A percentile compares a stretch with the other conserved stretches of the same genome.
phyloP scores from a whole-genome alignment of 73 alveolate genomes.

The Effrenium voratum region DNA sequence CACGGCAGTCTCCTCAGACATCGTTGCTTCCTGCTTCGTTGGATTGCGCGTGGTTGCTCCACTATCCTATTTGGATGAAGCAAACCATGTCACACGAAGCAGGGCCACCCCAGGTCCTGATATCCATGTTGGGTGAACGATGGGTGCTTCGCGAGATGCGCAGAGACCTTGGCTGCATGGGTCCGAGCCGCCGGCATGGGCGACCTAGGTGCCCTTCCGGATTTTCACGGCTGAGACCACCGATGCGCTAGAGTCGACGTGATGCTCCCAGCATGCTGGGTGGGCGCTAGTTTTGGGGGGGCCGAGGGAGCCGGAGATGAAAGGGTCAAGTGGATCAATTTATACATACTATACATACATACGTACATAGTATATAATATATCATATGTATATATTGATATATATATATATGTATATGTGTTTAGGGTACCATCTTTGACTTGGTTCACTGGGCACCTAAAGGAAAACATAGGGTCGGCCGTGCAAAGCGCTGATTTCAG shows the following conservation, averaged over 20 bases:
- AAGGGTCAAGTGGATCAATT: no score
- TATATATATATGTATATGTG: no score
- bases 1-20: neutral
- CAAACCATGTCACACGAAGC: neutral
- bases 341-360: no score
- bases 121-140: neutral
- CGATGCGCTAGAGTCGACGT: constrained; percentile 82
- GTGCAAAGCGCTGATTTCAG: no score
- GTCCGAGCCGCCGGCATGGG: neutral
- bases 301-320: no score
- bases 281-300: no score
- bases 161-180: neutral
- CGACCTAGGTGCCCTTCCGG: constrained; percentile 65
- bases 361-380: no score
- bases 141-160: neutral
- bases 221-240: constrained; percentile 89
- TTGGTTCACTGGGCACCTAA: no score
- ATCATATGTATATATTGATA: no score
- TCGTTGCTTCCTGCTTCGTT: neutral
- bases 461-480: no score
- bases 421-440: no score
- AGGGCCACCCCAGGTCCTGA: neutral
- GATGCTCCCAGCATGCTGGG: neutral
- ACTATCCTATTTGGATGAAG: neutral
- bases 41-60: neutral